Conservation (phyloP, 768 basidiomycete genomes). For the Fomitopsis pulvina region DNA sequence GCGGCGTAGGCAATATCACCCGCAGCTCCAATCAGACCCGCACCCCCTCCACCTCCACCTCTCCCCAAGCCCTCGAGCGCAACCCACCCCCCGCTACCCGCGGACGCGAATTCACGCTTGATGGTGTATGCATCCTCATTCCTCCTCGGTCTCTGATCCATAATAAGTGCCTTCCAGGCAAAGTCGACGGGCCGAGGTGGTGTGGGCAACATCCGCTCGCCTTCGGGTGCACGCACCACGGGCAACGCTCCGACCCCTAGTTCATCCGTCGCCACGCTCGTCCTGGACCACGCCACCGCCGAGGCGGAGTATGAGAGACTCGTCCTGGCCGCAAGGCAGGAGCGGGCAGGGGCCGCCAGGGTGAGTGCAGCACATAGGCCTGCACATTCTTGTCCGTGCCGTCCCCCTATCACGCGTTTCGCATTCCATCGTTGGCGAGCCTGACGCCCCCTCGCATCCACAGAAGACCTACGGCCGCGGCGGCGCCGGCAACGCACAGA, state of each 20-base stretch:
- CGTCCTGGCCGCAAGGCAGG: conserved; percentile 29
- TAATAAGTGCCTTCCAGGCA: background rate
- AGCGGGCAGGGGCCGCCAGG: conserved; percentile 9
- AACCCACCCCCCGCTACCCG: background rate
- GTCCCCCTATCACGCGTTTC: too few relatives aligned
- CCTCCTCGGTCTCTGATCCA: background rate
- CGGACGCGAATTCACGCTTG: background rate
- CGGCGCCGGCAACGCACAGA: conserved; percentile 59
- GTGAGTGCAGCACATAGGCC: background rate
- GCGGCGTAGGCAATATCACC: conserved; percentile 84
- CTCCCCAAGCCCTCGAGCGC: background rate
- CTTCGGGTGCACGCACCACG: conserved; percentile 45
- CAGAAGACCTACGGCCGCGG: conserved; percentile 71
- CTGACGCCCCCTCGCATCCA: conserved; percentile 16
- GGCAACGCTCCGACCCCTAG: conserved; percentile 8
- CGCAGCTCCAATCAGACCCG: conserved; percentile 27
- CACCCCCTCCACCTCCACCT: background rate
- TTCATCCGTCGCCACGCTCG: conserved; percentile 21
- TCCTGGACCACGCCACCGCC: conserved; percentile 17
- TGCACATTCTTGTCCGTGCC: too few relatives aligned
- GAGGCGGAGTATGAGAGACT: conserved; percentile 30
- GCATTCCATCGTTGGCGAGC: too few relatives aligned
- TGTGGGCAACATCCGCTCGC: conserved; percentile 78
- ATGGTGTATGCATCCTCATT: background rate
- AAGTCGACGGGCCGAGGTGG: conserved; percentile 40